These are phyloP conservation scores for Pythium rhizo-oryzae DNA, from an alignment of 352 stramenopile species.

Conservation along the genomic window DNA sequence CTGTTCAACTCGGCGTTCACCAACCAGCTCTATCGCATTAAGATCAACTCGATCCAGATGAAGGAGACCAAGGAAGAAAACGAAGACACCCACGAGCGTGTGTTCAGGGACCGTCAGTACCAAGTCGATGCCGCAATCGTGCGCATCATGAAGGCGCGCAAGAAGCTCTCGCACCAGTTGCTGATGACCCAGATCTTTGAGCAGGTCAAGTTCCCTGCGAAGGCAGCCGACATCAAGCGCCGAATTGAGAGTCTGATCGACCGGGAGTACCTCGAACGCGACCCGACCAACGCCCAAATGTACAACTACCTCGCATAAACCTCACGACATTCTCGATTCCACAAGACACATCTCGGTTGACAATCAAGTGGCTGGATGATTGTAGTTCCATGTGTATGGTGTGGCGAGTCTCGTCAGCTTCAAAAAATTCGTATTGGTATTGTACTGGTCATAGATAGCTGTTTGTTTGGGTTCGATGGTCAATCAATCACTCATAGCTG, in stretches of 20 bases:
- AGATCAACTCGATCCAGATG: conserved; percentile 96
- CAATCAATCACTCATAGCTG: not conserved
- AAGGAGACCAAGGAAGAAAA: conserved; percentile 95
- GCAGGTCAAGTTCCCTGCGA: conserved; percentile 92
- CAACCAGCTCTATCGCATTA: conserved; percentile 91
- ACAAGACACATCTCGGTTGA: not conserved
- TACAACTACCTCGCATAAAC: conserved; percentile 87
- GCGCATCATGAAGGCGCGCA: conserved; percentile 99
- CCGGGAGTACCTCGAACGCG: conserved; percentile 87
- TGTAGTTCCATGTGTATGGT: not conserved
- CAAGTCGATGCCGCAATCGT: conserved; percentile 97
- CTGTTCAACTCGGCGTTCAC: conserved; percentile 86
- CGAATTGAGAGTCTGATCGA: conserved; percentile 91
- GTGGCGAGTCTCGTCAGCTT: not conserved
- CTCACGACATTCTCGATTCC: not conserved
- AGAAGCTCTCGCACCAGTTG: conserved; percentile 94
- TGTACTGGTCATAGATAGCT: not conserved
- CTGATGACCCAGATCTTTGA: conserved; percentile 97
- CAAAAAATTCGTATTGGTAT: not conserved
- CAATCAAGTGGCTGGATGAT: not conserved
- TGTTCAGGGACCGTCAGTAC: conserved; percentile 94
- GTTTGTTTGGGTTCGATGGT: not conserved
- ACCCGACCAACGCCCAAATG: conserved; percentile 77
- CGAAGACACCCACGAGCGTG: conserved; percentile 93
- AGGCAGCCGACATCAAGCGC: conserved; percentile 84